Base-by-base conservation (phyloP, 352 stramenopile genomes). In the Saprolegnia diclina region DNA sequence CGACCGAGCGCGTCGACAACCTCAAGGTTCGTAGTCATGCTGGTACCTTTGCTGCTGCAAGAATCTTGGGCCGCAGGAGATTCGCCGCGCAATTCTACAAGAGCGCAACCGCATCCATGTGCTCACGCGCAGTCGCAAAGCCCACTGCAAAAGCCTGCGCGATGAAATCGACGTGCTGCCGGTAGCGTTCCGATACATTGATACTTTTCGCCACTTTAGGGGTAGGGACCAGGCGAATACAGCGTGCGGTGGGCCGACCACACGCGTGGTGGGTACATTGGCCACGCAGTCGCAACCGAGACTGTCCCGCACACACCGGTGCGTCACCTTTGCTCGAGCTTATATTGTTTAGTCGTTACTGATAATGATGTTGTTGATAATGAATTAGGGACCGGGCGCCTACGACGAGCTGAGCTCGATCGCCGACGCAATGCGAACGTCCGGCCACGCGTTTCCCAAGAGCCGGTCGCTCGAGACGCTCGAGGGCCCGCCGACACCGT, bases 81-180 rank as follows among this genome's bases (percentile, higher is more conserved):
- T 69, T 6, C 53, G 54, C 14, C 63, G 46, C 48, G 63, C 63
- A 5, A 69, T 69, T 18, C 29, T 69, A 4, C 42, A 44, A 26
- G 63, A 69, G 37, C 48, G 63, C 16, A 69, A 69, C 29, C 63
- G 63, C 42, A 69, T 69, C 37, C 63, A 69, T 37, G 54, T 61
- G n/a, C 26, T 69, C 16, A 52, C 63, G 19, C 24, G 63, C 32
- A 69, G 44, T 44, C 63, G 63, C 5, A 48, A 69, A 24, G 54
- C n/a, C 19, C 42, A 69, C 61, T 63, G 48, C 53, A 48, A 53
- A 16, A 22, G 50, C 37, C 50, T 69, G 37, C 46, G 63, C 38
- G 63, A 69, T 4, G 19, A 69, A 22, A 69, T 69, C 40, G 29
- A 42, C 10, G n/a, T 62, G 18, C 21, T 35, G 19, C 61, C 61